phyloP scores from a whole-genome alignment of 495 filamentous ascomycete species.

The Trichoderma orchidacearum region DNA sequence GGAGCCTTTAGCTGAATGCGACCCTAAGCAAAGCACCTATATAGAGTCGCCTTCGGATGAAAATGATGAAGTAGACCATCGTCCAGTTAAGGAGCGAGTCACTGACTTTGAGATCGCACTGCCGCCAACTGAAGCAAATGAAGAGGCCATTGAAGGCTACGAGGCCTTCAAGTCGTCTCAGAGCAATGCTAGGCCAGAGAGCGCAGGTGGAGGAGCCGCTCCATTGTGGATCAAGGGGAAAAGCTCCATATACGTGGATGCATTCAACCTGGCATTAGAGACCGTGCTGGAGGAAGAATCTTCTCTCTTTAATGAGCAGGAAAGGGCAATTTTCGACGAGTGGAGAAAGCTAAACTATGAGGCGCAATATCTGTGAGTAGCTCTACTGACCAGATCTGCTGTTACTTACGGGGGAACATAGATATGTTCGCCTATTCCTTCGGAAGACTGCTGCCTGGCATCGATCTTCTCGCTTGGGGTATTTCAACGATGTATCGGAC shows the following conservation, averaged over 20 bases:
- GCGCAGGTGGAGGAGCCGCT: constrained; percentile 17
- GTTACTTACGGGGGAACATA: constrained; percentile 9
- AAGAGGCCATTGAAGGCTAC: constrained; percentile 70
- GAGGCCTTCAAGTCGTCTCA: constrained; percentile 40
- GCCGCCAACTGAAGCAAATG: constrained; percentile 50
- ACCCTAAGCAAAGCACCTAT: not conserved
- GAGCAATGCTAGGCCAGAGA: constrained; percentile 25
- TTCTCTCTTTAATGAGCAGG: constrained; percentile 73
- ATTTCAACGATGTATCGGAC: constrained; percentile 74
- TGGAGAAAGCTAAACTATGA: constrained; percentile 73
- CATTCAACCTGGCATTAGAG: constrained; percentile 85
- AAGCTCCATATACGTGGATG: constrained; percentile 93
- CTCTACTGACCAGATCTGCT: not conserved
- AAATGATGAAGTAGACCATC: constrained; percentile 11
- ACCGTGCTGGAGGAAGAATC: constrained; percentile 84
- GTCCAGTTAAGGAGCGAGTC: constrained; percentile 19
- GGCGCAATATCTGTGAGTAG: constrained; percentile 72
- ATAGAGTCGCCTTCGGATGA: constrained; percentile 3
- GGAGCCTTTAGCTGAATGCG: not conserved
- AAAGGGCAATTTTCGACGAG: constrained; percentile 60
- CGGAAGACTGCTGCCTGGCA: constrained; percentile 95
- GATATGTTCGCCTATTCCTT: constrained; percentile 84
- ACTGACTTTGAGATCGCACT: constrained; percentile 73
- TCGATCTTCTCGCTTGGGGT: constrained; percentile 60
- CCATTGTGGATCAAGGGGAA: constrained; percentile 34